Conservation (phyloP, 495 filamentous ascomycete genomes). For the Sabuloglossum arenarium region DNA sequence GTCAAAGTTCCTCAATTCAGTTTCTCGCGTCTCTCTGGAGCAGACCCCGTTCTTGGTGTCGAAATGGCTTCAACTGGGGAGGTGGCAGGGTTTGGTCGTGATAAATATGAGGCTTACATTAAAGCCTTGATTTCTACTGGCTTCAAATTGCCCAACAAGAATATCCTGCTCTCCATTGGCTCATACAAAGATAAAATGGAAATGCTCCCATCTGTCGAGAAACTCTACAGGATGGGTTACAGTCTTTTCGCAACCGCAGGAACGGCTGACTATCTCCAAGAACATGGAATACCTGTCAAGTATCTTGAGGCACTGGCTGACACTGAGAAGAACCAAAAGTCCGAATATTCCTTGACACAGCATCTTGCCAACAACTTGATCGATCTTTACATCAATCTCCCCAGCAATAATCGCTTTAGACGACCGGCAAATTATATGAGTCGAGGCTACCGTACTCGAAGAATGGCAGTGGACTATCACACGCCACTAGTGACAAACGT, state of each 20-base stretch:
- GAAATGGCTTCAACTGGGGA: conserved; percentile 99
- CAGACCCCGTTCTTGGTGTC: conserved; percentile 89
- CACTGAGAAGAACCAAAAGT: conserved; percentile 59
- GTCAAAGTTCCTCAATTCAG: conserved; percentile 98
- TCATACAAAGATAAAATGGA: conserved; percentile 96
- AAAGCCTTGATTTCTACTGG: conserved; percentile 91
- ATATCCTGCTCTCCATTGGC: conserved; percentile 87
- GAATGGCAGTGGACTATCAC: conserved; percentile 98
- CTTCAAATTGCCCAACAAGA: conserved; percentile 88
- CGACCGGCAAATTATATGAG: conserved; percentile 97
- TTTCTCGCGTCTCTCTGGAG: conserved; percentile 88
- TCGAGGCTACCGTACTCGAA: conserved; percentile 80
- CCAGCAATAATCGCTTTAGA: conserved; percentile 89
- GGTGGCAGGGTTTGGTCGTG: conserved; percentile 85
- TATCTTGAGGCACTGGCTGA: conserved; percentile 69
- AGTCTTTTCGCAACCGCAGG: conserved; percentile 91
- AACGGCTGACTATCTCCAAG: conserved; percentile 87
- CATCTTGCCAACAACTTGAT: conserved; percentile 94
- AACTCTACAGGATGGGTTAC: conserved; percentile 72
- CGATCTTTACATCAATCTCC: conserved; percentile 95
- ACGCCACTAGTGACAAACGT: conserved; percentile 95
- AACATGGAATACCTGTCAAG: conserved; percentile 73
- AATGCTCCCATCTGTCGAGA: conserved; percentile 80
- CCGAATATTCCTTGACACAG: conserved; percentile 88
- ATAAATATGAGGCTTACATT: conserved; percentile 94